Evolutionary conservation across 164 flowering plant genomes (phyloP).

Genomic region (Annona squamosa): DNA sequence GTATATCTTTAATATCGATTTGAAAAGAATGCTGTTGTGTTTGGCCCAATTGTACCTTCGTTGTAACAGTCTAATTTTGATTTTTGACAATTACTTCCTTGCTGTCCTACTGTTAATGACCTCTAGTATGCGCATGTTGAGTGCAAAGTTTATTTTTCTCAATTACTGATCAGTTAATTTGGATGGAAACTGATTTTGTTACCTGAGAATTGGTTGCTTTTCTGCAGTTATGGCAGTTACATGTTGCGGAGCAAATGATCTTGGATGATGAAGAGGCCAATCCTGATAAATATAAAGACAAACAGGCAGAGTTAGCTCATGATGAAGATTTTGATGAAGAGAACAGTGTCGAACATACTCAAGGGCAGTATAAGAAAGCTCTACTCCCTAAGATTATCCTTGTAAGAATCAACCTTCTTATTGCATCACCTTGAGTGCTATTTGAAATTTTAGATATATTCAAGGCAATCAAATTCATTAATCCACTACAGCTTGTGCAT

Average conservation of each 20-base stretch:
- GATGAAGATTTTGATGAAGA: constrained; percentile 62
- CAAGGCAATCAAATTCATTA: background rate
- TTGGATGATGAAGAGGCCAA: constrained; percentile 78
- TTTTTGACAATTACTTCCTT: no score
- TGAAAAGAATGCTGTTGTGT: background rate
- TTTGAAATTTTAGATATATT: background rate
- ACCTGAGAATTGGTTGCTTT: constrained; percentile 1
- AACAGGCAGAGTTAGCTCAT: constrained; percentile 47
- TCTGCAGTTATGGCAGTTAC: constrained; percentile 90
- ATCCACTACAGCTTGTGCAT: background rate
- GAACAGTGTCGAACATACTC: constrained; percentile 48
- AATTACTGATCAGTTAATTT: background rate
- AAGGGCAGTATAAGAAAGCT: constrained; percentile 52
- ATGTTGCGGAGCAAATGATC: constrained; percentile 91
- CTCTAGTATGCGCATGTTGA: background rate
- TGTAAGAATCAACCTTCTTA: constrained; percentile 36
- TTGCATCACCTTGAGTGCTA: background rate
- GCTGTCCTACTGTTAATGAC: background rate
- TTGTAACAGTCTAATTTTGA: background rate
- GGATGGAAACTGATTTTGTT: constrained; percentile 3
- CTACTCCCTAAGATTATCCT: constrained; percentile 54
- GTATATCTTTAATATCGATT: no score
- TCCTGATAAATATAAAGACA: constrained; percentile 79
- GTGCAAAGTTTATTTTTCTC: background rate
- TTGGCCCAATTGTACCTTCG: background rate